These are phyloP conservation scores for Exophiala sideris DNA, from an alignment of 2,329 filamentous ascomycete species.

Conservation along the genomic window DNA sequence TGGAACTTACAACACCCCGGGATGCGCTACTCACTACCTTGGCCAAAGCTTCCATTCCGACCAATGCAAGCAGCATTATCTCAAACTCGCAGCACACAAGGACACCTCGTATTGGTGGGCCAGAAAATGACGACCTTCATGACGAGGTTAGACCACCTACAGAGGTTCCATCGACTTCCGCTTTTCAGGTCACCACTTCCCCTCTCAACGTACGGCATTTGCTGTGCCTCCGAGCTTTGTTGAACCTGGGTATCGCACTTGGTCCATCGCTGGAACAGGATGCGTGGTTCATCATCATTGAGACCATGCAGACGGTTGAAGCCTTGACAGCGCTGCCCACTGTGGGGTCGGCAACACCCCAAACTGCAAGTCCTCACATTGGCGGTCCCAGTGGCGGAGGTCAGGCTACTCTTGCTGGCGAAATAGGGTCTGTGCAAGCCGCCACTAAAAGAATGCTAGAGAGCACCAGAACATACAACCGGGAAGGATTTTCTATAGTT, in stretches of 20 bases:
- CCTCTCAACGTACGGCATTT: conserved; percentile 83
- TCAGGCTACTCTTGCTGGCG: conserved; percentile 66
- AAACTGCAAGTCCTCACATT: conserved; percentile 25
- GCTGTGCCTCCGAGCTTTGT: conserved; percentile 79
- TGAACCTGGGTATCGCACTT: conserved; percentile 94
- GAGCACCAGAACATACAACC: conserved; percentile 86
- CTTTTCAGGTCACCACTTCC: conserved; percentile 43
- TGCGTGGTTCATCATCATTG: conserved; percentile 85
- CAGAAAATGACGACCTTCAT: conserved; percentile 6
- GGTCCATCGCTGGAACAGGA: conserved; percentile 76
- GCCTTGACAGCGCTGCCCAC: conserved; percentile 65
- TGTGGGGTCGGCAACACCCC: conserved; percentile 30
- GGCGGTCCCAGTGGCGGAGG: conserved; percentile 30
- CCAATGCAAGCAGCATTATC: conserved; percentile 51
- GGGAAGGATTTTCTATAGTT: conserved; percentile 73
- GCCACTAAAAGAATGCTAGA: conserved; percentile 84
- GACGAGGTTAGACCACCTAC: conserved; percentile 13
- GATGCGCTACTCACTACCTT: conserved; percentile 94
- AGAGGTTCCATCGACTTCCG: conserved; percentile 17
- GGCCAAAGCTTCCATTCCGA: conserved; percentile 86
- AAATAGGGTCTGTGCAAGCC: conserved; percentile 83
- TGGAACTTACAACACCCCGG: conserved; percentile 78
- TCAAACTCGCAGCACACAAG: conserved; percentile 15
- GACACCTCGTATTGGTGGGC: not conserved
- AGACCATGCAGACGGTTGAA: conserved; percentile 89